A percentile compares a stretch with the other conserved stretches of the same genome.
Conservation (phyloP, 1,139 yeast genomes). For the Kluyveromyces sp. region DNA sequence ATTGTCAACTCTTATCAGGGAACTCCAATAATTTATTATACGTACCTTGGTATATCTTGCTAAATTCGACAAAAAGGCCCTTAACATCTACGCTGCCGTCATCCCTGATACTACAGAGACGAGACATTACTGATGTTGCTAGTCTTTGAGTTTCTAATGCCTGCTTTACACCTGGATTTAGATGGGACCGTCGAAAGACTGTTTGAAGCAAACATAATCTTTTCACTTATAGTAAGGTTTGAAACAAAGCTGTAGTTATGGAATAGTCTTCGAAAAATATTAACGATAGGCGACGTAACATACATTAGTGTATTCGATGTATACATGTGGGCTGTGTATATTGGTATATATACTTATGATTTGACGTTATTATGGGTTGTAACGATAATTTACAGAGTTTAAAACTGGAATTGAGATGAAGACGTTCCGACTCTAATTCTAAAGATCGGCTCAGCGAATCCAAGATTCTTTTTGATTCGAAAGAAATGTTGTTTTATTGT, state of each 20-base stretch:
- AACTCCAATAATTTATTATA: background rate
- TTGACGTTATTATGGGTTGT: background rate
- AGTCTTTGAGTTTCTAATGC: background rate
- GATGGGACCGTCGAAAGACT: no score
- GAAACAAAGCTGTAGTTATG: no score
- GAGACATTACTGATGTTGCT: background rate
- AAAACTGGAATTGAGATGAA: background rate
- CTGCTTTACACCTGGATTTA: background rate
- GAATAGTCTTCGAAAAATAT: background rate
- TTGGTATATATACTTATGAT: background rate
- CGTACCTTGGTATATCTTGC: conserved; percentile 6
- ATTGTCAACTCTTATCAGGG: background rate
- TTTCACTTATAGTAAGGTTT: no score
- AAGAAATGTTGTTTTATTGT: no score
- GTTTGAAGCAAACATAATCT: no score
- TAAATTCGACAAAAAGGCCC: conserved; percentile 1
- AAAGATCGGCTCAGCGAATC: no score
- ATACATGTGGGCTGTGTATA: background rate
- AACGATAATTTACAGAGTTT: background rate
- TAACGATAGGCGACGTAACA: background rate
- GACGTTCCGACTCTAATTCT: no score
- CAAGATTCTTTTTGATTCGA: no score
- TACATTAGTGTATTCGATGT: background rate
- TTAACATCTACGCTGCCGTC: conserved; percentile 4
- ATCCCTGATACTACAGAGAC: background rate